Evolutionary conservation across 2,329 filamentous ascomycete genomes (phyloP), one percentile per base, ranked within the genome.

Genomic region (Cladosporium sp.): DNA sequence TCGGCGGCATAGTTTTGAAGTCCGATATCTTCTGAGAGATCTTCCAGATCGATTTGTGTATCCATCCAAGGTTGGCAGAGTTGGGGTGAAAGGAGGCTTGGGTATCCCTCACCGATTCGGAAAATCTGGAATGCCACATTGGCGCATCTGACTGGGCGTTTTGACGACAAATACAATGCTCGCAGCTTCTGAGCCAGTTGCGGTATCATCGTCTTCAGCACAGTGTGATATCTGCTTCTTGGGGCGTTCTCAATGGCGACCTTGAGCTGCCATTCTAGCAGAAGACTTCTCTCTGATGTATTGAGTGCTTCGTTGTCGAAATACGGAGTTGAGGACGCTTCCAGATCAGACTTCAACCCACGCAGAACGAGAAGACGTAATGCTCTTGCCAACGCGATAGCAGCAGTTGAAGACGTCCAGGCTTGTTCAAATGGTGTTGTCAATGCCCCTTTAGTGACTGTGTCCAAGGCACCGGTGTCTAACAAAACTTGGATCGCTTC

Each of bases 401-500:
- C 54, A 12, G 40, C 33, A 12, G 40, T 39, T n/a, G 57, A 59
- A 12, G 46, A 42, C 19, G 52, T 43, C 59, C 60, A 65, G 13
- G 55, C 56, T 30, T 49, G 36, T 3, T 42, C 22, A 11, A 59
- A 70, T 0, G 84, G 73, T 40, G 73, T 69, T 1, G 66, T 74
- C 1, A 72, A 64, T 5, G 85, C 70, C 2, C 68, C 66, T 4
- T 69, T 58, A 0, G 77, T 76, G n/a, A 87, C 73, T 1, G 68
- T 63, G n/a, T 71, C 64, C 20, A 87, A 67, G 1, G 77, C 71
- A 2, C 80, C 81, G 33, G 79, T 75, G 20, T 79, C 76, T 4
- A 86, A 72, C 58, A 85, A 73, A 47, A 76, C 77, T 13, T 78
- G 75, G 50, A 84, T 78, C n/a, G 88, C 78, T 13, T 78, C 75